phyloP scores from a whole-genome alignment of 352 stramenopile genomes.

The Phytophthora crassamura region DNA sequence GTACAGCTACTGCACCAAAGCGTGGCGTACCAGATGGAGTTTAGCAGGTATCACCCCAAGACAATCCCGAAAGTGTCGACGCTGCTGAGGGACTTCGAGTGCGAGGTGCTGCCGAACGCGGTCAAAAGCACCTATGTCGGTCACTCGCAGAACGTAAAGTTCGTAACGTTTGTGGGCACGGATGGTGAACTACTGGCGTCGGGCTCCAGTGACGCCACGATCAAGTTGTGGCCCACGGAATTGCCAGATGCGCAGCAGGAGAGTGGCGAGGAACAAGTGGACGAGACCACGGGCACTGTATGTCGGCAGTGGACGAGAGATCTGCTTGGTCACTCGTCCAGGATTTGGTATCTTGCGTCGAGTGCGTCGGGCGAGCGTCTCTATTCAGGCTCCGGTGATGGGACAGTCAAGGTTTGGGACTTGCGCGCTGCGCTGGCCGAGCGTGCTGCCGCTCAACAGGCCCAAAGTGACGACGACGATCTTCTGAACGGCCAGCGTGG shows the following conservation, averaged over 20 bases:
- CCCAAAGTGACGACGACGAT: slow-evolving; percentile 44
- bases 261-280: slow-evolving; percentile 29
- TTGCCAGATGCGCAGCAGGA: slow-evolving; percentile 34
- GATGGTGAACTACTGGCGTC: slow-evolving; percentile 87
- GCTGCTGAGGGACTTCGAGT: slow-evolving; percentile 87
- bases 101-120: slow-evolving; percentile 84
- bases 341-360: slow-evolving; percentile 83
- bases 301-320: slow-evolving; percentile 67
- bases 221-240: slow-evolving; percentile 88
- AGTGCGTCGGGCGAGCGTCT: slow-evolving; percentile 72
- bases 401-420: slow-evolving; percentile 89
- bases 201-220: slow-evolving; percentile 85
- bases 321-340: slow-evolving; percentile 79
- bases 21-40: slow-evolving; percentile 92
- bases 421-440: slow-evolving; percentile 66
- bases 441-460: slow-evolving; percentile 40
- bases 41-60: slow-evolving; percentile 88
- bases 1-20: slow-evolving; percentile 86
- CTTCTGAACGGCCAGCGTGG: slow-evolving; percentile 39
- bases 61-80: slow-evolving; percentile 88
- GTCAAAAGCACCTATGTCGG: slow-evolving; percentile 89
- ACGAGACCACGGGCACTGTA: slow-evolving; percentile 45
- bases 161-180: slow-evolving; percentile 85
- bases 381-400: slow-evolving; percentile 83
- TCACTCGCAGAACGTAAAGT: slow-evolving; percentile 90